Percentiles rank a stretch among this genome's conserved stretches.
Conservation (phyloP, 176 grass and related monocot species). For the Lolium perenne region DNA sequence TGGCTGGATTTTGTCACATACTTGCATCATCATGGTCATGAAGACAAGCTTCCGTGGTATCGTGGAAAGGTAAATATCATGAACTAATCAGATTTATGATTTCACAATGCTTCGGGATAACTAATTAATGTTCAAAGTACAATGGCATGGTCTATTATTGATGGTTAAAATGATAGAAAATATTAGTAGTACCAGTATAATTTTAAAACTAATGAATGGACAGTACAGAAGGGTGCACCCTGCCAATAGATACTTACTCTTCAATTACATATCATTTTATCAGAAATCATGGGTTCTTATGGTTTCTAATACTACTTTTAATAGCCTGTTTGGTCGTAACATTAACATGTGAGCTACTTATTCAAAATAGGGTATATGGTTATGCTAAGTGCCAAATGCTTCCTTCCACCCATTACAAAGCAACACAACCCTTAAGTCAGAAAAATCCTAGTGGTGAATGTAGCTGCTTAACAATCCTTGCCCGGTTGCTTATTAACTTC, state of each 20-base stretch:
- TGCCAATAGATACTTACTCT: not conserved
- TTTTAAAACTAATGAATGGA: not conserved
- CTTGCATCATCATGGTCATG: conserved; percentile 92
- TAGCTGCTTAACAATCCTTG: not conserved
- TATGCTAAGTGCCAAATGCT: conserved; percentile 2
- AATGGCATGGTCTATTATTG: not conserved
- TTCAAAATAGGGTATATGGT: conserved; percentile 12
- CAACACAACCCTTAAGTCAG: not conserved
- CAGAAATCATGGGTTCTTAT: not conserved
- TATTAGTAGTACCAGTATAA: not conserved
- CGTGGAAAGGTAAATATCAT: conserved; percentile 80
- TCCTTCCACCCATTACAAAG: not conserved
- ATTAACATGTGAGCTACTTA: conserved; percentile 28
- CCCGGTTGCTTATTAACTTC: conserved; percentile 3
- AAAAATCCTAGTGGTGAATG: conserved; percentile 13
- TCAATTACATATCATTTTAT: not conserved
- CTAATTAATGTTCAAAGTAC: conserved; percentile 21
- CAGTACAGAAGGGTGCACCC: not conserved
- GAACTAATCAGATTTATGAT: not conserved
- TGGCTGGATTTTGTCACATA: conserved; percentile 98
- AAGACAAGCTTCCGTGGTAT: conserved; percentile 96
- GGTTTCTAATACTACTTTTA: not conserved
- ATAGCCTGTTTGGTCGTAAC: not conserved
- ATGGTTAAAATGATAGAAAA: not conserved
- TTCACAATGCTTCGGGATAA: conserved; percentile 22